A percentile compares a stretch with the other conserved stretches of the same genome.
Conservation (phyloP, 306 rosid genomes). For the Vicia sativa region DNA sequence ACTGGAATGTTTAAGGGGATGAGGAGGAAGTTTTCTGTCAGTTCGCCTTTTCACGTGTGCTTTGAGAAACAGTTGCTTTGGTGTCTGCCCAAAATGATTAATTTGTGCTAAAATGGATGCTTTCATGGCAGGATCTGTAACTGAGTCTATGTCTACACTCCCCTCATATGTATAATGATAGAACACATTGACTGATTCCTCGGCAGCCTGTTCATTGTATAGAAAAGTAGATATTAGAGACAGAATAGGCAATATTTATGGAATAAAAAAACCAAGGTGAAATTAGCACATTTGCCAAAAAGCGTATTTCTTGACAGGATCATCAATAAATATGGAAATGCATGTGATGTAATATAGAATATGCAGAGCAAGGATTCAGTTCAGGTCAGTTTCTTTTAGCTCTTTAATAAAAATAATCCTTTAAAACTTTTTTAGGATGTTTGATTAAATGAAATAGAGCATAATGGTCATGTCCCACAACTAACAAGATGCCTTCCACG, state of each 20-base stretch:
- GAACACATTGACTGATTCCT: slow-evolving; percentile 95
- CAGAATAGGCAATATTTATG: slow-evolving; percentile 19
- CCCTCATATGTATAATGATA: slow-evolving; percentile 98
- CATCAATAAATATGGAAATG: slow-evolving; percentile 27
- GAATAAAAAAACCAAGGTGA: slow-evolving; percentile 17
- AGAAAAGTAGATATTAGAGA: slow-evolving; percentile 42
- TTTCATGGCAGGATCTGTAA: slow-evolving; percentile 97
- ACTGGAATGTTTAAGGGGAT: slow-evolving; percentile 85
- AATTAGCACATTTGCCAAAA: slow-evolving; percentile 24
- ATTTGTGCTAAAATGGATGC: slow-evolving; percentile 99
- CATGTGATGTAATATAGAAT: slow-evolving; percentile 13
- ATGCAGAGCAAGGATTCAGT: slow-evolving; percentile 5
- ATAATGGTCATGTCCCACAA: neutral
- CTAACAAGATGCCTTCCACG: neutral
- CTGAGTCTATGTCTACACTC: slow-evolving; percentile 96
- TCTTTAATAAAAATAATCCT: slow-evolving; percentile 4
- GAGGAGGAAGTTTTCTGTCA: slow-evolving; percentile 81
- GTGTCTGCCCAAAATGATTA: slow-evolving; percentile 99
- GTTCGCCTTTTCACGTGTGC: slow-evolving; percentile 86
- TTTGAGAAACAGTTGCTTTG: slow-evolving; percentile 90
- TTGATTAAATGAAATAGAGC: neutral
- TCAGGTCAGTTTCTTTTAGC: neutral
- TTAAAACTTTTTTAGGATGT: neutral
- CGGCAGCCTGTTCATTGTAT: slow-evolving; percentile 78
- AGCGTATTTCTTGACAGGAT: slow-evolving; percentile 17